Evolutionary conservation across 192 early-diverging fungal species (phyloP).

Genomic region (Umbelopsis sp.): DNA sequence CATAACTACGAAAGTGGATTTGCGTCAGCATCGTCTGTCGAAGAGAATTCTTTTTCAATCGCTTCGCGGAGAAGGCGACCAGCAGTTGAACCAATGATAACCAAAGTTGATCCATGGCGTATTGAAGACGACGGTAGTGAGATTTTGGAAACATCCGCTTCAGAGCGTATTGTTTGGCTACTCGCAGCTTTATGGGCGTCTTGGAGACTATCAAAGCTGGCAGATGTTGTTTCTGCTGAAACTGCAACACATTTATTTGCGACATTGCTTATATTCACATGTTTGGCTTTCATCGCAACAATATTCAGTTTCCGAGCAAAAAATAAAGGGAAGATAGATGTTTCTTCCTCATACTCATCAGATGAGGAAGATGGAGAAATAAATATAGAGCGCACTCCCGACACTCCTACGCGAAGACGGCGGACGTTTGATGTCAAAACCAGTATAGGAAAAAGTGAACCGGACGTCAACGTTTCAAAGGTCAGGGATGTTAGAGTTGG

Average conservation of each 20-base stretch:
- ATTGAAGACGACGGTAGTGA: constrained; percentile 16
- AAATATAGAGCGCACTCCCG: background rate
- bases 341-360: constrained; percentile 10
- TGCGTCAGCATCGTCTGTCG: constrained; percentile 39
- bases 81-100: constrained; percentile 11
- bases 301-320: constrained; percentile 15
- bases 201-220: background rate
- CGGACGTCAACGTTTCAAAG: background rate
- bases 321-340: background rate
- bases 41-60: constrained; percentile 22
- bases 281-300: background rate
- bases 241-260: background rate
- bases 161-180: background rate
- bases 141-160: background rate
- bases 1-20: constrained; percentile 28
- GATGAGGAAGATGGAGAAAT: constrained; percentile 6
- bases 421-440: background rate
- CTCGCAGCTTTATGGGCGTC: background rate
- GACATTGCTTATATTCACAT: background rate
- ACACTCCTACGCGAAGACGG: background rate
- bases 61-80: constrained; percentile 7
- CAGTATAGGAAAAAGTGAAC: background rate
- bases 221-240: background rate
- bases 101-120: constrained; percentile 22
- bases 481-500: constrained; percentile 7